phyloP scores from a whole-genome alignment of 257 asterid genomes.

The Solanum neorickii region DNA sequence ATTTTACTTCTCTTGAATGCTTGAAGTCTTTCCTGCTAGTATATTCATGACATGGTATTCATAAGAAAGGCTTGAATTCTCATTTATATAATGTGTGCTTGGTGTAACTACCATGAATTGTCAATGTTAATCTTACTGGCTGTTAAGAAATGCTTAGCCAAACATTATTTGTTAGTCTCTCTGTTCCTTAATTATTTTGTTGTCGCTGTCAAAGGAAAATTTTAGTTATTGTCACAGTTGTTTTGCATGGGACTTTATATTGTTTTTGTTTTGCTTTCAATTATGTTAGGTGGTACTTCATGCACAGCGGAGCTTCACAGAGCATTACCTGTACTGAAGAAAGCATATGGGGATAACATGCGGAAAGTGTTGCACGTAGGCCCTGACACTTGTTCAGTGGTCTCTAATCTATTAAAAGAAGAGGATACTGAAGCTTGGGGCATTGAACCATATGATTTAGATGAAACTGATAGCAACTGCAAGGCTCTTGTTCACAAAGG shows the following conservation, averaged over 20 bases:
- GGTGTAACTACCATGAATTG: neutral
- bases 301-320: constrained; percentile 56
- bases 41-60: neutral
- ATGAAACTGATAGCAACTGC: constrained; percentile 69
- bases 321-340: constrained; percentile 58
- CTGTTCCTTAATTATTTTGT: neutral
- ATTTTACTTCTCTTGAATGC: neutral
- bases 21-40: neutral
- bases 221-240: neutral
- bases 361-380: constrained; percentile 76
- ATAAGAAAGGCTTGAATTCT: neutral
- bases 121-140: neutral
- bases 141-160: neutral
- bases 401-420: constrained; percentile 56
- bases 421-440: constrained; percentile 95
- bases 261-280: neutral
- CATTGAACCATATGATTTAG: constrained; percentile 73
- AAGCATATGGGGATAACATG: constrained; percentile 72
- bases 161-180: neutral
- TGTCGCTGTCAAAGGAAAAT: neutral
- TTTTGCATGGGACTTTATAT: neutral
- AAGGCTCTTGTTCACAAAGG: constrained; percentile 69
- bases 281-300: constrained; percentile 54
- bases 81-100: neutral
- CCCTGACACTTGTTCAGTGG: constrained; percentile 83